Evolutionary conservation across 768 basidiomycete species (phyloP).

Genomic region (Botryobasidium botryosum): DNA sequence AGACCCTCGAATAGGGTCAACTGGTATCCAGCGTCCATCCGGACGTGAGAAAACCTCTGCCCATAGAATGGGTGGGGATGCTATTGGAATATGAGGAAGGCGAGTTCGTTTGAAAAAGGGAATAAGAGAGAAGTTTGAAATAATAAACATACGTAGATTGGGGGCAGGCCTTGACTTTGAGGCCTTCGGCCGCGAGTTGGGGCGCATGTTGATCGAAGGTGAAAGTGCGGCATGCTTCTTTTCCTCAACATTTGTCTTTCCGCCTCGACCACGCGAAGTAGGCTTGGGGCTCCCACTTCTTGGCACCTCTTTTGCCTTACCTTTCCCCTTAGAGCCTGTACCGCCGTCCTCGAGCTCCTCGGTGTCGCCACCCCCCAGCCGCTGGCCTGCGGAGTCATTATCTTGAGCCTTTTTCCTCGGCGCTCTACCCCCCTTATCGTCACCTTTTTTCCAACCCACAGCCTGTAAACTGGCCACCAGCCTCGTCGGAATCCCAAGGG

Average conservation of each 20-base stretch:
- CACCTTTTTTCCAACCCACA: slow-evolving; percentile 90
- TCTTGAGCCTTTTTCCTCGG: too few relatives aligned
- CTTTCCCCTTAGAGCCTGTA: slow-evolving; percentile 21
- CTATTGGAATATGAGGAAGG: too few relatives aligned
- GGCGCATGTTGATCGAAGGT: too few relatives aligned
- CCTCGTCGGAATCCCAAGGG: slow-evolving; percentile 69
- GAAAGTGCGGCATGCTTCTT: too few relatives aligned
- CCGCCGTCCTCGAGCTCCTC: too few relatives aligned
- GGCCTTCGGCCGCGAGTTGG: too few relatives aligned
- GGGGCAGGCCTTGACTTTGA: too few relatives aligned
- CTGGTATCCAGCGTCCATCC: slow-evolving; percentile 79
- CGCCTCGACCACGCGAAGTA: not conserved
- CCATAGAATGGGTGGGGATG: slow-evolving; percentile 80
- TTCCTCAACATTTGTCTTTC: too few relatives aligned
- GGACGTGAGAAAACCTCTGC: slow-evolving; percentile 90
- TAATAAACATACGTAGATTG: not conserved
- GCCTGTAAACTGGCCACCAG: slow-evolving; percentile 83
- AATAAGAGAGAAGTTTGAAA: not conserved
- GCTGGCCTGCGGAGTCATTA: too few relatives aligned
- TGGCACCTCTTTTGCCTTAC: slow-evolving; percentile 16
- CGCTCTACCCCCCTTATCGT: too few relatives aligned
- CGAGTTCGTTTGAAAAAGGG: not conserved
- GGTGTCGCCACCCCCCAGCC: too few relatives aligned
- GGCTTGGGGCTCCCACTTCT: not conserved
- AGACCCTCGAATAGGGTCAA: slow-evolving; percentile 70